Conservation (phyloP, 169 alveolate species). For the Plasmodium gonderi region DNA sequence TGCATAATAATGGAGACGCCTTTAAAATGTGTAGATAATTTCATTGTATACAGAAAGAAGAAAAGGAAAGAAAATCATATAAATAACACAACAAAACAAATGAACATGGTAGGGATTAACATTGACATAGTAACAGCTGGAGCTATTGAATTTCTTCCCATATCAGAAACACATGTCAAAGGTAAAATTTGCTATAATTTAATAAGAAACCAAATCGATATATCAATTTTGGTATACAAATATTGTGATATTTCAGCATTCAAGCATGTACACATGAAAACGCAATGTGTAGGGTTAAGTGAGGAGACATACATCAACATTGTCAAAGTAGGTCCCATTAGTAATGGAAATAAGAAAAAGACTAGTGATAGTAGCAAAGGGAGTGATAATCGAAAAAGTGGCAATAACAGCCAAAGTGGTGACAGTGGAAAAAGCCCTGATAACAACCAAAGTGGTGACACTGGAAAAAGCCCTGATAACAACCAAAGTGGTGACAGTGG, state of each 20-base stretch:
- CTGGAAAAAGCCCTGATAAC: not conserved
- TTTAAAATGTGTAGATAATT: not conserved
- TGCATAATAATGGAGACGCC: not conserved
- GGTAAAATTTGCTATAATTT: not conserved
- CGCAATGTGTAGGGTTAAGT: not conserved
- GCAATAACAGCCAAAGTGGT: not conserved
- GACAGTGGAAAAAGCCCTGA: not conserved
- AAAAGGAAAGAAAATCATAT: not conserved
- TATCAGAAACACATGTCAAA: not conserved
- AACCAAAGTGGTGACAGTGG: not conserved
- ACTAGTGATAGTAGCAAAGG: not conserved
- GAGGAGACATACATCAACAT: not conserved
- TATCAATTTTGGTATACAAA: not conserved
- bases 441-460: not conserved
- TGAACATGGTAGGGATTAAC: not conserved
- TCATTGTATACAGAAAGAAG: not conserved
- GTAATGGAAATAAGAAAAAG: not conserved
- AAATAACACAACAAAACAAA: not conserved
- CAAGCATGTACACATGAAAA: conserved; percentile 6
- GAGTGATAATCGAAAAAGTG: not conserved
- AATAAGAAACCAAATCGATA: conserved; percentile 6
- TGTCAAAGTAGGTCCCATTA: not conserved
- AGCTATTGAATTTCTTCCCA: not conserved
- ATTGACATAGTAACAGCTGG: not conserved
- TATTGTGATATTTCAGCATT: not conserved